A percentile compares a stretch with the other conserved stretches of the same genome.
Conservation (phyloP, 768 basidiomycete genomes). For the Hypholoma sublateritium region DNA sequence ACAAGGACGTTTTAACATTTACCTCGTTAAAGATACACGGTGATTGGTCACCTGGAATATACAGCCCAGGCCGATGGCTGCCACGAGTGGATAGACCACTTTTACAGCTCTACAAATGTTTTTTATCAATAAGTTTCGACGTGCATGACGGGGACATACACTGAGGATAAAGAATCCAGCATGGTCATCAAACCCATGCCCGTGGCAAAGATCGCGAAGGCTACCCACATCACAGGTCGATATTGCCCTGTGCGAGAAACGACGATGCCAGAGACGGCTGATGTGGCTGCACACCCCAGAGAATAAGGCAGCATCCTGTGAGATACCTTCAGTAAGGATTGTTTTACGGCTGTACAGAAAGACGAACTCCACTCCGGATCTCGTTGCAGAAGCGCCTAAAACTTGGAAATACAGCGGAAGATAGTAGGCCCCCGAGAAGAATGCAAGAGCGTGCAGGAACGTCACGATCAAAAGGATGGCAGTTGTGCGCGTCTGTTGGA, state of each 20-base stretch:
- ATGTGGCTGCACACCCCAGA: conserved; percentile 52
- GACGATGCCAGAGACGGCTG: conserved; percentile 56
- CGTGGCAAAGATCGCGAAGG: conserved; percentile 54
- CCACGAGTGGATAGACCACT: conserved; percentile 63
- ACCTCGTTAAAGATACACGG: not conserved
- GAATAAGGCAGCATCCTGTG: conserved; percentile 75
- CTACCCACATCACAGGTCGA: conserved; percentile 60
- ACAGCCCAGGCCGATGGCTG: conserved; percentile 64
- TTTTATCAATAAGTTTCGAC: not conserved
- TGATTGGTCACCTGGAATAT: conserved; percentile 52
- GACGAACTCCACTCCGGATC: conserved; percentile 58
- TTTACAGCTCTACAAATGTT: conserved; percentile 50
- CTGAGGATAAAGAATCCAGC: conserved; percentile 57
- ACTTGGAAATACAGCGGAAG: conserved; percentile 80
- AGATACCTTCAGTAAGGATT: not conserved
- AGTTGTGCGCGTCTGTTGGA: conserved; percentile 68
- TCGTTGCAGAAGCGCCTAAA: conserved; percentile 72
- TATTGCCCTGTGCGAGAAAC: conserved; percentile 60
- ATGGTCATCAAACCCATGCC: conserved; percentile 75
- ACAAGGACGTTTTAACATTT: not conserved
- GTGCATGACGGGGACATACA: conserved; percentile 30
- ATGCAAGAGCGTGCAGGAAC: conserved; percentile 64
- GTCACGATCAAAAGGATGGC: conserved; percentile 52
- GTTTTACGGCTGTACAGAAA: too few relatives aligned
- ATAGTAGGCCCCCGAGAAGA: conserved; percentile 64